Conservation (phyloP, 371 early-diverging fungal genomes). For the Mortierella sp. region DNA sequence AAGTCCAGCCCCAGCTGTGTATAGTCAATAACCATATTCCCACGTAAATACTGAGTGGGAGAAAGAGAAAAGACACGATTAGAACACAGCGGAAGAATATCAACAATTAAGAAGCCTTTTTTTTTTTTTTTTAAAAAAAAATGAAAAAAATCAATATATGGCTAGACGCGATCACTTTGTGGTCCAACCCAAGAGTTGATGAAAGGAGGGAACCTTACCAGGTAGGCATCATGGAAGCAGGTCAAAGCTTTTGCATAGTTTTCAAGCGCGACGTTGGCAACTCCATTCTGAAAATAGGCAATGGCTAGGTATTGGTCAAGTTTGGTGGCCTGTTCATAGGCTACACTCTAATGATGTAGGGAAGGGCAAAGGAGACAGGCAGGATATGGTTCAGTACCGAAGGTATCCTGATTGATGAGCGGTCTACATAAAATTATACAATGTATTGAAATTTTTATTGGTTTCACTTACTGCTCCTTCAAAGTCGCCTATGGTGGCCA, state of each 20-base stretch:
- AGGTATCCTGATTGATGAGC: neutral
- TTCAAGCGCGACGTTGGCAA: conserved; percentile 81
- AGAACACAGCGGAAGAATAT: no score
- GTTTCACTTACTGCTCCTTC: conserved; percentile 82
- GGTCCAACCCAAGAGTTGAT: no score
- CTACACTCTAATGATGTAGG: conserved; percentile 66
- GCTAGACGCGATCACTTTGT: conserved; percentile 1
- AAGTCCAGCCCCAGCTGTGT: conserved; percentile 92
- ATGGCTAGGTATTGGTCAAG: conserved; percentile 92
- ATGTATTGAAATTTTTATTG: conserved; percentile 1
- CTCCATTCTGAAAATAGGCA: conserved; percentile 93
- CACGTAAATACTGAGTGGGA: conserved; percentile 78
- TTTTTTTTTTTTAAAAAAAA: no score
- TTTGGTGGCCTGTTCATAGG: conserved; percentile 79
- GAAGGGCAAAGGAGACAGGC: neutral
- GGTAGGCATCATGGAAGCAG: conserved; percentile 73
- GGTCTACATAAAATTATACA: neutral
- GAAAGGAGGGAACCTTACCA: conserved; percentile 49
- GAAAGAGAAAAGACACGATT: neutral
- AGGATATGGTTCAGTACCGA: conserved; percentile 1
- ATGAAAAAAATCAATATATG: no score
- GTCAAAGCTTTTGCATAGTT: conserved; percentile 74
- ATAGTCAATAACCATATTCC: conserved; percentile 93
- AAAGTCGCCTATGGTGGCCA: conserved; percentile 79
- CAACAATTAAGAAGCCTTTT: no score